phyloP scores from a whole-genome alignment of 352 stramenopile genomes.

The Globisporangium nunn region DNA sequence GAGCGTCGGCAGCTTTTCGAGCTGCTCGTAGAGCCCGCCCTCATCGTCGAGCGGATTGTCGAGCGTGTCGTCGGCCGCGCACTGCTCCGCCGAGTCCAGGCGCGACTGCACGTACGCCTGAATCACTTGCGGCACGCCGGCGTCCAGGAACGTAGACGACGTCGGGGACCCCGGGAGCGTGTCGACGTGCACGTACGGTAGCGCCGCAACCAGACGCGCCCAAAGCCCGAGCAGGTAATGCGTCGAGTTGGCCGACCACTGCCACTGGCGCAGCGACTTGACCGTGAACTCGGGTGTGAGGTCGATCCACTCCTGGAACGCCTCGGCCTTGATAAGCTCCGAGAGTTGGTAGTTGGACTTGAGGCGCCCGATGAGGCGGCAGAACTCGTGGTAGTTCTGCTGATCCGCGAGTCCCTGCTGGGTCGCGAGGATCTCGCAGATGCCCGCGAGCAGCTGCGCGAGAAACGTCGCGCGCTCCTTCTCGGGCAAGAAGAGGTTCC shows the following conservation, averaged over 20 bases:
- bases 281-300: conserved; percentile 95
- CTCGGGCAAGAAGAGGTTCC: conserved; percentile 96
- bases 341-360: conserved; percentile 99
- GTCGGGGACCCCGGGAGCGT: conserved; percentile 41
- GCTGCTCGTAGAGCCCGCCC: conserved; percentile 93
- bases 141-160: conserved; percentile 64
- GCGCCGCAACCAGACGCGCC: conserved; percentile 92
- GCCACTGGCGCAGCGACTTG: conserved; percentile 95
- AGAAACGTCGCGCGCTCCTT: conserved; percentile 94
- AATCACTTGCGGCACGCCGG: conserved; percentile 82
- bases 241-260: conserved; percentile 92
- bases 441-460: conserved; percentile 89
- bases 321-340: conserved; percentile 95
- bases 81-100: conserved; percentile 91
- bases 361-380: conserved; percentile 92
- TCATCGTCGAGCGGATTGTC: conserved; percentile 97
- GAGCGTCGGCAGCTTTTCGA: conserved; percentile 95
- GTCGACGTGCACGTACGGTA: conserved; percentile 93
- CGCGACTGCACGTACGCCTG: conserved; percentile 96
- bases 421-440: conserved; percentile 91
- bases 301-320: conserved; percentile 96
- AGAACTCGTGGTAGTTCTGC: conserved; percentile 99
- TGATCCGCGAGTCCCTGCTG: conserved; percentile 96
- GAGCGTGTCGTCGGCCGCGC: conserved; percentile 88
- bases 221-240: conserved; percentile 97